Evolutionary conservation across 257 asterid genomes (phyloP).

Genomic region (Plantago elongata): DNA sequence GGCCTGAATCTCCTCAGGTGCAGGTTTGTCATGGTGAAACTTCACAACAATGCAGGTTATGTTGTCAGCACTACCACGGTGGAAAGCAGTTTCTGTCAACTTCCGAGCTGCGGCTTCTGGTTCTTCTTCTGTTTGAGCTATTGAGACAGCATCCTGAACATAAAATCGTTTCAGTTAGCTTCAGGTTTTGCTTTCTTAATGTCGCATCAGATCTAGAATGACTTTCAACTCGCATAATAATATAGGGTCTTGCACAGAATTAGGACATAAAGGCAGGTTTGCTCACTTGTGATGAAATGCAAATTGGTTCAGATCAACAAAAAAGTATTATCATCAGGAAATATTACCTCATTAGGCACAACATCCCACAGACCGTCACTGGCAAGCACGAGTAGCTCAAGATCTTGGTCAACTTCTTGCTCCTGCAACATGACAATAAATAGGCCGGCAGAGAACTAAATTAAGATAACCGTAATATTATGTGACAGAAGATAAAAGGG

Average conservation of each 20-base stretch:
- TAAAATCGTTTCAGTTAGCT: not conserved
- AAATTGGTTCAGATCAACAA: not conserved
- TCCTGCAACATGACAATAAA: conserved; percentile 48
- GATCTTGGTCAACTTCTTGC: conserved; percentile 69
- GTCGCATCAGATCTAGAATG: not conserved
- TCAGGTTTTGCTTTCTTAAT: not conserved
- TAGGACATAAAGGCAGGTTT: not conserved
- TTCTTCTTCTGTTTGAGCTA: conserved; percentile 74
- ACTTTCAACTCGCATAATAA: not conserved
- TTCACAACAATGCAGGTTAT: conserved; percentile 96
- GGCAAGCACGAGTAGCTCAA: conserved; percentile 87
- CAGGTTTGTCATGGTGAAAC: conserved; percentile 49
- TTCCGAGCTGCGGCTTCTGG: conserved; percentile 88
- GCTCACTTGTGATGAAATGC: not conserved
- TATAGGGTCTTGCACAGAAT: not conserved
- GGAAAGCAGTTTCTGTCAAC: conserved; percentile 87
- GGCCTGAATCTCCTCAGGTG: conserved; percentile 26
- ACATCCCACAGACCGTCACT: conserved; percentile 99
- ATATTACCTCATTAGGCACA: conserved; percentile 75
- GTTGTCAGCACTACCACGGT: conserved; percentile 95
- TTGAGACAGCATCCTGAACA: conserved; percentile 78
- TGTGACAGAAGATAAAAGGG: not conserved
- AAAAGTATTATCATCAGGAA: not conserved
- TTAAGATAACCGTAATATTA: not conserved
- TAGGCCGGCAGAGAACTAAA: not conserved